phyloP scores from a whole-genome alignment of 2,329 filamentous ascomycete species.

The Microcyclospora tardicrescens region DNA sequence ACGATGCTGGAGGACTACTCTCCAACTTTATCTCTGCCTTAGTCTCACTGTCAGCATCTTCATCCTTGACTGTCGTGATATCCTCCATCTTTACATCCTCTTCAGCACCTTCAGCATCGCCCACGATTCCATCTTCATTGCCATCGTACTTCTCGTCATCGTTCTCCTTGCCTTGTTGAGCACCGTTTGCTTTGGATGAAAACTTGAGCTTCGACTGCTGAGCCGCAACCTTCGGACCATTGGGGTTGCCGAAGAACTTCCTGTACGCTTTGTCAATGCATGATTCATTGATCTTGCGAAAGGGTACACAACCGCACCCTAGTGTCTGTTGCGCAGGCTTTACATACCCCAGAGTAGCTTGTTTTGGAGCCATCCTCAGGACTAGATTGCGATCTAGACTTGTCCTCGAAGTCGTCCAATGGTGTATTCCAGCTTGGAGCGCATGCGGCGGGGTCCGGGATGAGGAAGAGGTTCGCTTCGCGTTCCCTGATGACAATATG shows the following conservation, averaged over 20 bases:
- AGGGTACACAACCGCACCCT: conserved; percentile 42
- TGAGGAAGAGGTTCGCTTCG: too few relatives aligned
- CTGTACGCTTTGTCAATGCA: conserved; percentile 33
- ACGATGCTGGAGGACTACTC: conserved; percentile 7
- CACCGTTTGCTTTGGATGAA: conserved; percentile 28
- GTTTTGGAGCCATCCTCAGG: conserved; percentile 43
- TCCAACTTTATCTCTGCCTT: conserved; percentile 8
- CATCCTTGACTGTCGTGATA: conserved; percentile 9
- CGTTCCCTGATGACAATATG: too few relatives aligned
- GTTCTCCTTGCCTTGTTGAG: conserved; percentile 8
- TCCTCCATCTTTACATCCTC: conserved; percentile 25
- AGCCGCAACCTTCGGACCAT: conserved; percentile 44
- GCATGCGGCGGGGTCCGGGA: too few relatives aligned
- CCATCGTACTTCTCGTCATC: conserved; percentile 10
- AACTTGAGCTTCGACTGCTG: conserved; percentile 75
- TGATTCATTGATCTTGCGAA: not conserved
- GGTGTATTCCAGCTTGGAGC: too few relatives aligned
- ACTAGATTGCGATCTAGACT: not conserved
- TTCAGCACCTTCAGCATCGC: conserved; percentile 14
- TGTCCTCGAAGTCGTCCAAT: too few relatives aligned
- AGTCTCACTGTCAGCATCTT: conserved; percentile 13
- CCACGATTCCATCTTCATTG: conserved; percentile 9
- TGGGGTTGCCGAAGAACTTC: conserved; percentile 68
- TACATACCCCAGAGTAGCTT: conserved; percentile 82
- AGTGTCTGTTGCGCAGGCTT: conserved; percentile 60